phyloP scores from a whole-genome alignment of 1,284 basidiomycete species.

The Leccinum pseudoinsigne region DNA sequence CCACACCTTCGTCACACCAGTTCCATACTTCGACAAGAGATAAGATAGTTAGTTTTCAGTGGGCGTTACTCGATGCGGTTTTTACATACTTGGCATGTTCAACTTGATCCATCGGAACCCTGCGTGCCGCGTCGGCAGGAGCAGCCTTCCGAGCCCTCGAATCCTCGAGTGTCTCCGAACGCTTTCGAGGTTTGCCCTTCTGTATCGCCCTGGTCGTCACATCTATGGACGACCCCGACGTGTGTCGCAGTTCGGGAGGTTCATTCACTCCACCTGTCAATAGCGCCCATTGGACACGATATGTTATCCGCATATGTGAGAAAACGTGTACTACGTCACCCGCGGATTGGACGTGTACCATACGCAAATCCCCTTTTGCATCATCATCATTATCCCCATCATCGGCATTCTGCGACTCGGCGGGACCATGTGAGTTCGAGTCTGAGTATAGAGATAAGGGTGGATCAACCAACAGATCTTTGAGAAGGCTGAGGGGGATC shows the following conservation, averaged over 20 bases:
- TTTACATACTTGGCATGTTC: constrained; percentile 40
- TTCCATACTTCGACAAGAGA: constrained; percentile 49
- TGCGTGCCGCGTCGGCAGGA: constrained; percentile 34
- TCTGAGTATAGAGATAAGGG: constrained; percentile 15
- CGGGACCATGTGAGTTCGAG: constrained; percentile 8
- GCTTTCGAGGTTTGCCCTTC: constrained; percentile 19
- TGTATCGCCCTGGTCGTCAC: not conserved
- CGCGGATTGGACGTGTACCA: constrained; percentile 48
- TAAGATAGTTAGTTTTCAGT: constrained; percentile 1
- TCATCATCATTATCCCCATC: not conserved
- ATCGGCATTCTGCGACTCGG: not conserved
- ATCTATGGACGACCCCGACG: constrained; percentile 1
- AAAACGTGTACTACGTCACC: constrained; percentile 84
- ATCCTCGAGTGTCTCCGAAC: constrained; percentile 6
- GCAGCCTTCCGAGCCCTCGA: constrained; percentile 14
- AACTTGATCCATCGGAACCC: constrained; percentile 58
- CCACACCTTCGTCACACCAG: constrained; percentile 65
- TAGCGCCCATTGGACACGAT: constrained; percentile 75
- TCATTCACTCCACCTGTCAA: constrained; percentile 49
- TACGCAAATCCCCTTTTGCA: constrained; percentile 28
- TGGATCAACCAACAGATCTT: constrained; percentile 39
- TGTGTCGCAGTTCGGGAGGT: constrained; percentile 36
- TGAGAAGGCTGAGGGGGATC: constrained; percentile 43
- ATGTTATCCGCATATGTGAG: constrained; percentile 85
- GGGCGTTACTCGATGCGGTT: not conserved